Percentiles rank a stretch among this genome's conserved stretches.
These are phyloP conservation scores for Vinca major DNA, from an alignment of 305 asterid genomes.

Conservation along the genomic window DNA sequence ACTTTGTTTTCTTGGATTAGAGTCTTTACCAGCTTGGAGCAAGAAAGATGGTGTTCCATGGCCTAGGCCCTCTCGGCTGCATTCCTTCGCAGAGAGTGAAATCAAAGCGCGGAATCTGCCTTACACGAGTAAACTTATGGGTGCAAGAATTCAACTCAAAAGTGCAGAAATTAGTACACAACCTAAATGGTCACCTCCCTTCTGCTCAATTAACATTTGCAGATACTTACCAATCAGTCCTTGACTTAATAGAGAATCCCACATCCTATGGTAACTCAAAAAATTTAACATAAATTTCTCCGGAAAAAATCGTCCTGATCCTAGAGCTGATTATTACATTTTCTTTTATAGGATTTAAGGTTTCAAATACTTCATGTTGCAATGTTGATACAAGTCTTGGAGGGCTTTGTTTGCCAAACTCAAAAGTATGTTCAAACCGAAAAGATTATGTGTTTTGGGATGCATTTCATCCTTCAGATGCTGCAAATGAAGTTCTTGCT, in stretches of 20 bases:
- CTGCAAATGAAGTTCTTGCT: slow-evolving; percentile 70
- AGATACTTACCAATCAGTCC: slow-evolving; percentile 45
- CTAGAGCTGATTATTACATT: background rate
- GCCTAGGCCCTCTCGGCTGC: slow-evolving; percentile 72
- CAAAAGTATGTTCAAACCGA: slow-evolving; percentile 40
- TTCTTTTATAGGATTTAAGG: slow-evolving; percentile 46
- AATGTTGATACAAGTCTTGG: slow-evolving; percentile 55
- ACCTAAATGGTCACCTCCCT: slow-evolving; percentile 47
- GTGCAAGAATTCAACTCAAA: slow-evolving; percentile 56
- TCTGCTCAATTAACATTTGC: slow-evolving; percentile 44
- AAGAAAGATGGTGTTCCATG: slow-evolving; percentile 58
- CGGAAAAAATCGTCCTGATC: no score
- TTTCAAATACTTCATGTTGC: slow-evolving; percentile 69
- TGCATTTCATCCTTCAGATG: slow-evolving; percentile 80
- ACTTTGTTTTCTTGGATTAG: slow-evolving; percentile 22
- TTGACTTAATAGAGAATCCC: slow-evolving; percentile 57
- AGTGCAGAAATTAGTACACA: slow-evolving; percentile 31
- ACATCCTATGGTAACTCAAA: slow-evolving; percentile 36
- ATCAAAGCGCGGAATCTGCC: slow-evolving; percentile 45
- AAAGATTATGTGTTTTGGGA: slow-evolving; percentile 70
- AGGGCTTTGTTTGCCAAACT: slow-evolving; percentile 62
- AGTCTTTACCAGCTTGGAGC: slow-evolving; percentile 65
- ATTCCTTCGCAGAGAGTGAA: slow-evolving; percentile 70
- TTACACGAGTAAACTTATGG: slow-evolving; percentile 55
- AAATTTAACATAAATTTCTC: background rate